Base-by-base conservation (phyloP, 2,329 filamentous ascomycete genomes). In the Fusarium subglutinans region DNA sequence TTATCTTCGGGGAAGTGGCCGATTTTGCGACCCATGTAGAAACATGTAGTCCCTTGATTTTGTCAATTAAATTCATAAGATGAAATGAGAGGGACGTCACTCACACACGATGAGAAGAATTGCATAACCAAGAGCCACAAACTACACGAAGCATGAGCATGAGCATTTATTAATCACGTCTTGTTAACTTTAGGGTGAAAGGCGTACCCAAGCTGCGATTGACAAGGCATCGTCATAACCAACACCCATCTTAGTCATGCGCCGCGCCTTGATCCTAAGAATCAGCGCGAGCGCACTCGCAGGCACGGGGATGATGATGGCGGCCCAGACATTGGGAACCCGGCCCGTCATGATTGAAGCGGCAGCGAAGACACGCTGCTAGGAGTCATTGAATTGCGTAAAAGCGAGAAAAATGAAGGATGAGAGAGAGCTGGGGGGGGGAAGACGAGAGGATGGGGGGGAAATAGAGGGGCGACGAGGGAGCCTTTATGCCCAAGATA, bases 171-270 rank as follows among this genome's bases (percentile, higher is more conserved):
- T 28, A 15, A 15, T 28, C 24, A 28, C 44, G 6, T 28, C 44
- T 47, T 24, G 24, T 24, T 28, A 15, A 47, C 26, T 47, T 47
- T 47, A 28, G 18, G 24, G 26, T 47, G 45, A 37, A 30, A 30
- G 11, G 48, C 62, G 57, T 64, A 74, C 71, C 70, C 70, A 74
- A 43, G 71, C 71, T 26, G 71, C 71, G 35, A 74, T 62, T 11
- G 66, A 60, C 15, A 76, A 38, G 37, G n/a, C 57, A 43, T 77
- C 75, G 51, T 77, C 75, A 60, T 57, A 73, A 8, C 75, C 70
- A 54, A 77, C 33, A 10, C 67, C 64, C 73, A 73, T 74, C n/a
- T 56, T 55, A 24, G 74, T 77, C 72, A 77, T 76, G 30, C 74
- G 72, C 30, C 75, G 51, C 26, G 72, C 75, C 57, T 73, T 72